Percentiles rank a stretch among this genome's conserved stretches.
phyloP scores from a whole-genome alignment of 176 grass and related monocot species.

The Calamus simplicifolius region DNA sequence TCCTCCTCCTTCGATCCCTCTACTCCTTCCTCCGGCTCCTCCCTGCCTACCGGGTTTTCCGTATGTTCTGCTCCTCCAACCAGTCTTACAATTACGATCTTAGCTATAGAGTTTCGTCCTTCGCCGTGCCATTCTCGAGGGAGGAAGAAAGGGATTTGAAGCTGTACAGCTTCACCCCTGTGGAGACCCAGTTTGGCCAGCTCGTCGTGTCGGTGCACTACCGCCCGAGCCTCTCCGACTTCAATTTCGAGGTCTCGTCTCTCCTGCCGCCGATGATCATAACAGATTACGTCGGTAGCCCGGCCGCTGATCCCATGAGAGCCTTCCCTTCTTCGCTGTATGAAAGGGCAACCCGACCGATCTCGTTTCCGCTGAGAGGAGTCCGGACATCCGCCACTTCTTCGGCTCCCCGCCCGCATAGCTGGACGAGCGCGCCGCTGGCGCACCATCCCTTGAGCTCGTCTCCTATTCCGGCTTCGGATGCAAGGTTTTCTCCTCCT shows the following conservation, averaged over 20 bases:
- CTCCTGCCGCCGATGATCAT: conserved; percentile 57
- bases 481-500: neutral
- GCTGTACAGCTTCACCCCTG: conserved; percentile 40
- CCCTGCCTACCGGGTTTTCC: conserved; percentile 65
- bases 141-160: conserved; percentile 49
- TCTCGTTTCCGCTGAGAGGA: conserved; percentile 5
- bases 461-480: neutral
- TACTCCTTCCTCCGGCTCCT: conserved; percentile 62
- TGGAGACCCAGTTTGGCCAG: conserved; percentile 70
- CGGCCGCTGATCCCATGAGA: conserved; percentile 56
- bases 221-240: conserved; percentile 41
- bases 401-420: conserved; percentile 35
- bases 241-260: conserved; percentile 76
- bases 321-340: conserved; percentile 65
- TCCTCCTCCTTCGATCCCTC: conserved; percentile 1
- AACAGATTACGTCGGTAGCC: conserved; percentile 65
- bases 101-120: conserved; percentile 46
- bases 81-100: conserved; percentile 90
- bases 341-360: conserved; percentile 22
- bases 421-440: conserved; percentile 34
- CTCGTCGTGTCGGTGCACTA: conserved; percentile 76
- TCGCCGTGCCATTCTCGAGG: conserved; percentile 67
- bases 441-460: conserved; percentile 34
- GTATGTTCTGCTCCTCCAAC: conserved; percentile 54
- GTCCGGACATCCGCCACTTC: neutral